These are phyloP conservation scores for Hura crepitans DNA, from an alignment of 441 rosid genomes.

Conservation along the genomic window DNA sequence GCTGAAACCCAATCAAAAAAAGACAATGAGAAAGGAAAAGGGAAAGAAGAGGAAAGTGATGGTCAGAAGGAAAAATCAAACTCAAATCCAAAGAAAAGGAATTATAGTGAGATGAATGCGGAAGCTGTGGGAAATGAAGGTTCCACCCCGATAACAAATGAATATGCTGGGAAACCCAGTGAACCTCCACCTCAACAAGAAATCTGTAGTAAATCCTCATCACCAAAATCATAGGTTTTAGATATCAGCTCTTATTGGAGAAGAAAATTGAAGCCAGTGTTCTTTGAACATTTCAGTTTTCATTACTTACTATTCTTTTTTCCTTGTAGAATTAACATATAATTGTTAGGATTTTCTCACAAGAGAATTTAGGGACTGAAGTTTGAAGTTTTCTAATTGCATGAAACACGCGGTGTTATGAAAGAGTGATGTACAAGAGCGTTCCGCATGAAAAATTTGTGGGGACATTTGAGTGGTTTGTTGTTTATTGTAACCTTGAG, in stretches of 20 bases:
- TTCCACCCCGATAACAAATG: constrained; percentile 15
- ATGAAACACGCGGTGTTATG: neutral
- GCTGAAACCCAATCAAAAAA: constrained; percentile 31
- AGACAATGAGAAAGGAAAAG: constrained; percentile 32
- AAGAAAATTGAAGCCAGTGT: neutral
- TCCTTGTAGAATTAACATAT: constrained; percentile 5
- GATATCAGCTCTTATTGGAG: neutral
- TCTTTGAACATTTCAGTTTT: neutral
- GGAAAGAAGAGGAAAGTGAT: constrained; percentile 33
- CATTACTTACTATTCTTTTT: neutral
- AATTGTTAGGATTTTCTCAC: constrained; percentile 7
- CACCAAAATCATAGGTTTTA: constrained; percentile 10
- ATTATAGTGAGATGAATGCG: constrained; percentile 41
- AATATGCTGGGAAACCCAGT: constrained; percentile 26
- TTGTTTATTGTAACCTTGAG: neutral
- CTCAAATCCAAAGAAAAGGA: constrained; percentile 57
- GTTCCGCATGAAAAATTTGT: neutral
- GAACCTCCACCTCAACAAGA: constrained; percentile 32
- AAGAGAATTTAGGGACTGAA: neutral
- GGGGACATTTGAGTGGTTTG: neutral
- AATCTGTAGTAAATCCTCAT: constrained; percentile 23
- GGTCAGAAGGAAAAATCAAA: constrained; percentile 35
- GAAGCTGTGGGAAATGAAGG: constrained; percentile 39
- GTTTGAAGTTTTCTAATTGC: neutral
- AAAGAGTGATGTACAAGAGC: neutral